Percentiles rank a stretch among this genome's conserved stretches.
Evolutionary conservation across 2,329 filamentous ascomycete species (phyloP).

Genomic region (Paraconiothyrium sp.): DNA sequence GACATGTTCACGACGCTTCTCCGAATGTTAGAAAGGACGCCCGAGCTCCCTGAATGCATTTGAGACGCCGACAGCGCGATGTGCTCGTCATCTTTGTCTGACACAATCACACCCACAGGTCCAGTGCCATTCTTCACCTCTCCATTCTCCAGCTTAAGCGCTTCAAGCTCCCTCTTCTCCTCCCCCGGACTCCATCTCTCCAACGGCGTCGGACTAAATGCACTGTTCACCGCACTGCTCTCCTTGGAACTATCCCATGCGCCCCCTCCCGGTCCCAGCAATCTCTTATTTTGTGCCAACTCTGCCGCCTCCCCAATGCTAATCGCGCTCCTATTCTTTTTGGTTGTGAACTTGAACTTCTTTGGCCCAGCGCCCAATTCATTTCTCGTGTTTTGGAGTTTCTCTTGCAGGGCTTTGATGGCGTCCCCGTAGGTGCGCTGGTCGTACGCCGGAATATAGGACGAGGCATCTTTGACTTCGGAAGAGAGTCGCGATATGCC

Average conservation of each 20-base stretch:
- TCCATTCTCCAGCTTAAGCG: conserved; percentile 19
- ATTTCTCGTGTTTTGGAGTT: conserved; percentile 74
- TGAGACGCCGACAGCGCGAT: conserved; percentile 80
- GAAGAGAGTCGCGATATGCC: conserved; percentile 82
- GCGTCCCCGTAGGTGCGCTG: conserved; percentile 81
- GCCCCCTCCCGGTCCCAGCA: conserved; percentile 20
- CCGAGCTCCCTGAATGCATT: conserved; percentile 75
- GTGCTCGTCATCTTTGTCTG: conserved; percentile 73
- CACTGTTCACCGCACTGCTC: conserved; percentile 51
- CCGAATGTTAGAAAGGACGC: conserved; percentile 74
- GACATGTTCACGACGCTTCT: conserved; percentile 85
- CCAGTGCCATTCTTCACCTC: background rate
- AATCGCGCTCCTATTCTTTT: conserved; percentile 63
- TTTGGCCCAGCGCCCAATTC: conserved; percentile 75
- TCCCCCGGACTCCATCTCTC: conserved; percentile 45
- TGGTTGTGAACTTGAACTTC: conserved; percentile 82
- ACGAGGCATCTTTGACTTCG: conserved; percentile 83
- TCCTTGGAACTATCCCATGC: conserved; percentile 23
- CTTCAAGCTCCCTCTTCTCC: conserved; percentile 44
- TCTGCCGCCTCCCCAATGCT: conserved; percentile 66
- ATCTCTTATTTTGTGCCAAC: conserved; percentile 59
- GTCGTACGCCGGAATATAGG: conserved; percentile 87
- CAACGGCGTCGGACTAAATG: conserved; percentile 52
- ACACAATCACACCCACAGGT: conserved; percentile 68
- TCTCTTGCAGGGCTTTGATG: conserved; percentile 82